These are phyloP conservation scores for Grosmannia clavigera DNA, from an alignment of 2,329 filamentous ascomycete species.

Conservation along the genomic window DNA sequence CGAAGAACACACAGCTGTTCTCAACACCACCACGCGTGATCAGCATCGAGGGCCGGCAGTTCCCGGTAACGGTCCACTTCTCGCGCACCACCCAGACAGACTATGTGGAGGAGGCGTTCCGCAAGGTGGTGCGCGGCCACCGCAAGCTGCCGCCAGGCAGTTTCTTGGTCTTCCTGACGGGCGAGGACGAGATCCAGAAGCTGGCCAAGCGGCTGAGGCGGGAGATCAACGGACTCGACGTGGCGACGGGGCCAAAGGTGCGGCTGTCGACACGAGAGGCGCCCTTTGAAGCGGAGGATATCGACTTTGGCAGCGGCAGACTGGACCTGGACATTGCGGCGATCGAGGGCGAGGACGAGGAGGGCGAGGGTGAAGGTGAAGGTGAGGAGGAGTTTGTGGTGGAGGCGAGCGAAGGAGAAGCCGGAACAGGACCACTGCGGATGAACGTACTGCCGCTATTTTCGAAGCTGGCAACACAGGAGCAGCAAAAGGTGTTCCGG, in stretches of 20 bases:
- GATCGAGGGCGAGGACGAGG: constrained; percentile 28
- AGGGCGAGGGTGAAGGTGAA: constrained; percentile 44
- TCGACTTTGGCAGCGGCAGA: constrained; percentile 58
- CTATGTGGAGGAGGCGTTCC: constrained; percentile 82
- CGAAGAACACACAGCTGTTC: constrained; percentile 72
- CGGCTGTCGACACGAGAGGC: constrained; percentile 65
- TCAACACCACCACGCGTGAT: constrained; percentile 67
- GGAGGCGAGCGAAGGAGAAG: constrained; percentile 41
- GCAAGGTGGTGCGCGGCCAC: constrained; percentile 78
- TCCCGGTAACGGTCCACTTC: constrained; percentile 83
- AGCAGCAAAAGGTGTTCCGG: constrained; percentile 86
- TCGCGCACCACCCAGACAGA: constrained; percentile 69
- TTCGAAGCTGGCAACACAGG: constrained; percentile 77
- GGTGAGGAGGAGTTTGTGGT: constrained; percentile 49
- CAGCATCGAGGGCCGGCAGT: constrained; percentile 83
- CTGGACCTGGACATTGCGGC: neutral
- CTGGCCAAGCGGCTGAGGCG: constrained; percentile 70
- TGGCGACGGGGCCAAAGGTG: constrained; percentile 51
- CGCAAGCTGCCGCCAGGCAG: constrained; percentile 80
- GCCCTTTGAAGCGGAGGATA: constrained; percentile 72
- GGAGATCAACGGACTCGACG: constrained; percentile 45
- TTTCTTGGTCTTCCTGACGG: constrained; percentile 89
- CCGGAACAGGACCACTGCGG: constrained; percentile 50
- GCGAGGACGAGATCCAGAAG: constrained; percentile 78
- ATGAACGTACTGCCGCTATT: constrained; percentile 91